phyloP scores from a whole-genome alignment of 1,284 basidiomycete species.

The Cryptococcus wingfieldii region DNA sequence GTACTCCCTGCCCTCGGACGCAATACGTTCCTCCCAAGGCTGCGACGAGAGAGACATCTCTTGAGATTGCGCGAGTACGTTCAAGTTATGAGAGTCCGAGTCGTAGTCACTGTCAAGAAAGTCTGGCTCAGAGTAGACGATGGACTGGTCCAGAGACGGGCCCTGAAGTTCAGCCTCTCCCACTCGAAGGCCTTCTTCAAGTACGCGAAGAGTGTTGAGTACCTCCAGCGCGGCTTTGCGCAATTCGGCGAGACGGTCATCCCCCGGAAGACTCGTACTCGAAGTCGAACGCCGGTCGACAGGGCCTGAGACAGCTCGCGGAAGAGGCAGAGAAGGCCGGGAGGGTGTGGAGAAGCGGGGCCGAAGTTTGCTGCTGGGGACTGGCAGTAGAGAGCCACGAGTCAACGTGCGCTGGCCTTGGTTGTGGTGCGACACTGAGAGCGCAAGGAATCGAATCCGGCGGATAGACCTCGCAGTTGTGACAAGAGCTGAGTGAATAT shows the following conservation, averaged over 20 bases:
- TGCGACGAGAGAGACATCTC: constrained; percentile 16
- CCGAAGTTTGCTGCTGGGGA: constrained; percentile 2
- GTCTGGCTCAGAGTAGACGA: constrained; percentile 16
- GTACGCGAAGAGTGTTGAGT: constrained; percentile 28
- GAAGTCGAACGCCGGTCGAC: not conserved
- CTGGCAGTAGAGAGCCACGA: constrained; percentile 4
- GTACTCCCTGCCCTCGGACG: constrained; percentile 31
- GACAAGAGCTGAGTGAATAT: constrained; percentile 17
- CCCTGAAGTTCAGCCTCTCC: constrained; percentile 1
- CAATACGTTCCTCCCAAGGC: constrained; percentile 47
- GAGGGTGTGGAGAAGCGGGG: constrained; percentile 35
- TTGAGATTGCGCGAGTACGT: constrained; percentile 25
- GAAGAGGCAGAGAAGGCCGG: constrained; percentile 20
- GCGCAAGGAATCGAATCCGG: constrained; percentile 28
- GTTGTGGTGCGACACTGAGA: constrained; percentile 14
- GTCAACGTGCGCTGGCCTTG: constrained; percentile 13
- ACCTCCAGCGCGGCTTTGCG: constrained; percentile 44
- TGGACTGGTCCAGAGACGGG: not conserved
- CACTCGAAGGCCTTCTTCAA: constrained; percentile 39
- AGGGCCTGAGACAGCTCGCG: constrained; percentile 19
- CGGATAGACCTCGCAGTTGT: constrained; percentile 35
- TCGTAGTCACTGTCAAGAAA: constrained; percentile 22
- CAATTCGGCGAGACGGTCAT: constrained; percentile 24
- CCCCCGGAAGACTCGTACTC: not conserved
- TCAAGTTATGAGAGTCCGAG: constrained; percentile 43